Evolutionary conservation across 768 basidiomycete genomes (phyloP), one percentile per base, ranked within the genome.

Genomic region (Boletus barrowsii): DNA sequence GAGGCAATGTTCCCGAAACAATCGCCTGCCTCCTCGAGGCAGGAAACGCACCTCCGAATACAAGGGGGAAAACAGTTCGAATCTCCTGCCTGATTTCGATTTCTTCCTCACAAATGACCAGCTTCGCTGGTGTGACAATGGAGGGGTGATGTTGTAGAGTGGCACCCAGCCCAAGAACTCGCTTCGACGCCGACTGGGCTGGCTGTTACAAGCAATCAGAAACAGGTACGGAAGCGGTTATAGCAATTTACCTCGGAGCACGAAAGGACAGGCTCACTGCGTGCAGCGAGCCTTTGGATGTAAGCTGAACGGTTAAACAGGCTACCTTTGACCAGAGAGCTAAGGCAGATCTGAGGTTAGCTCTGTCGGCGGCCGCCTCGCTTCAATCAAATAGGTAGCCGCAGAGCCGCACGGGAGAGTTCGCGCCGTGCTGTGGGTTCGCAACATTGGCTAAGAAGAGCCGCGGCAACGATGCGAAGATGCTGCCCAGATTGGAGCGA

Each of bases 401-500:
- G 90, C 8, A 93, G 71, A 51, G 83, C 78, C 51, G 81, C 80
- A 18, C 81, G 77, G 15, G 77, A 73, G n/a, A 78, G 72, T 51
- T 86, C 82, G 15, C 86, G 79, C 30, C 86, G 77, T 8, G 87
- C 85, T 20, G 86, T 81, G 55, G 77, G 81, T 81, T 22, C 79
- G 36, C 83, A 76, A 79, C 87, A 88, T 33, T 76, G 74, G 3
- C 74, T 75, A 47, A 92, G 80, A 39, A 92, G 75, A 18, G 86
- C 8, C 81, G 83, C 3, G 3, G 86, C 88, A 29, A 83, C 89
- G 62, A 86, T 87, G 1, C 87, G 83, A 33, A 90, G 77, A 61
- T 93, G 91, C 42, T 90, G 86, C 10, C 90, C 90, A 55, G 86
- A 91, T 68, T 93, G 91, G 17, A 88, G 73, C 4, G 84, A 81